A percentile compares a stretch with the other conserved stretches of the same genome.
Conservation (phyloP, 2,329 filamentous ascomycete genomes). For the Pezicula rhizophila region DNA sequence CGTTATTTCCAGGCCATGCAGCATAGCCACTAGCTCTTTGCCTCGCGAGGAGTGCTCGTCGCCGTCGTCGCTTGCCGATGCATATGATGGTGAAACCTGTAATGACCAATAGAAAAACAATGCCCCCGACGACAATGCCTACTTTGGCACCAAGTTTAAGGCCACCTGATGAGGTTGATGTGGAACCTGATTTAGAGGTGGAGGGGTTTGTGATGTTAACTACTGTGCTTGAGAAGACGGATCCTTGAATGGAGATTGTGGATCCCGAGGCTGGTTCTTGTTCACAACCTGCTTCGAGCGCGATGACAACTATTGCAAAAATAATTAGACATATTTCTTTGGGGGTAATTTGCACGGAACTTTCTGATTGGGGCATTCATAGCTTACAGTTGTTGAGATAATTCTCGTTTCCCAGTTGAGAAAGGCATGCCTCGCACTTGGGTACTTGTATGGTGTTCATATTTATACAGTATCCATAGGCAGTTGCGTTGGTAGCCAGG, state of each 20-base stretch:
- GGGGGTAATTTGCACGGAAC: slow-evolving; percentile 15
- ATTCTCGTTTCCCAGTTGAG: slow-evolving; percentile 27
- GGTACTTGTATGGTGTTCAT: slow-evolving; percentile 37
- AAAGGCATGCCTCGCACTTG: slow-evolving; percentile 45
- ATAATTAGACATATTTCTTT: slow-evolving; percentile 3
- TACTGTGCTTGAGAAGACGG: slow-evolving; percentile 41
- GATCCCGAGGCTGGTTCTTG: slow-evolving; percentile 42
- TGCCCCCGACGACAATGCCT: slow-evolving; percentile 48
- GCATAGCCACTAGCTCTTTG: slow-evolving; percentile 18
- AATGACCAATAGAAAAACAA: slow-evolving; percentile 41
- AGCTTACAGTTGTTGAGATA: slow-evolving; percentile 50
- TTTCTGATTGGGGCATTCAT: neutral
- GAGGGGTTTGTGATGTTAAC: slow-evolving; percentile 47
- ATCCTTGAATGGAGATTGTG: slow-evolving; percentile 43
- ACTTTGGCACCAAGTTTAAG: slow-evolving; percentile 50
- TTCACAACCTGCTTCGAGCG: slow-evolving; percentile 50
- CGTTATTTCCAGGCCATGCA: slow-evolving; percentile 15
- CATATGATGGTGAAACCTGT: slow-evolving; percentile 50
- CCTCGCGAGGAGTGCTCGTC: slow-evolving; percentile 42
- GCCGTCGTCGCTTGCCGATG: slow-evolving; percentile 49
- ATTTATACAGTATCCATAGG: slow-evolving; percentile 48
- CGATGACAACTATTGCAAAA: slow-evolving; percentile 35
- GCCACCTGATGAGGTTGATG: slow-evolving; percentile 28
- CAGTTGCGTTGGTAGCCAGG: slow-evolving; percentile 36
- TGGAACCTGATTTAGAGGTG: slow-evolving; percentile 24